Percentiles rank a stretch among this genome's conserved stretches.
These are phyloP conservation scores for Paecilomyces niveus DNA, from an alignment of 2,329 filamentous ascomycete species.

Conservation along the genomic window DNA sequence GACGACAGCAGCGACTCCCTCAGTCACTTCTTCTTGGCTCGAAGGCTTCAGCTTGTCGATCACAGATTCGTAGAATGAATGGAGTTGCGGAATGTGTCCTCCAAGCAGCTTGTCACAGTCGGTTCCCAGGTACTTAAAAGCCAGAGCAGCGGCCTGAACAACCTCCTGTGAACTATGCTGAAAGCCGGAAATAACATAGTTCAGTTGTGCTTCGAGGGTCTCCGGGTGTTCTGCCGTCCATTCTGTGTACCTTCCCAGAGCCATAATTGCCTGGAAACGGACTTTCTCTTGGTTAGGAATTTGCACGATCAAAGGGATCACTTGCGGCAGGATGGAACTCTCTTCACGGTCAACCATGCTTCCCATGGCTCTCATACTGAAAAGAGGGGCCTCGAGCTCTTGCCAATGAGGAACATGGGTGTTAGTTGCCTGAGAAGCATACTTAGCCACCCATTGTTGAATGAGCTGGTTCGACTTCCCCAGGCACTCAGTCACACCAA, in stretches of 20 bases:
- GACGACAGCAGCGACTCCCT: conserved; percentile 88
- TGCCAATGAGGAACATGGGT: conserved; percentile 89
- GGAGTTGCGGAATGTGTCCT: conserved; percentile 75
- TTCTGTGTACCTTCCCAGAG: conserved; percentile 90
- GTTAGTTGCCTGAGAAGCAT: conserved; percentile 66
- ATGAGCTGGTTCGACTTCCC: conserved; percentile 82
- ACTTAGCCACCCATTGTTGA: conserved; percentile 78
- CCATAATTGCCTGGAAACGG: conserved; percentile 98
- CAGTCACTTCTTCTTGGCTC: conserved; percentile 93
- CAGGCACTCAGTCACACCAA: conserved; percentile 86
- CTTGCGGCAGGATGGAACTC: conserved; percentile 74
- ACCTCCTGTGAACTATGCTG: conserved; percentile 84
- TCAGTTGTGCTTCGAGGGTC: conserved; percentile 84
- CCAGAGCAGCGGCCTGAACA: conserved; percentile 80
- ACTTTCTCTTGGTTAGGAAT: conserved; percentile 96
- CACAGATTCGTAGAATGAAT: conserved; percentile 86
- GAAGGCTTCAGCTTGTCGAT: conserved; percentile 75
- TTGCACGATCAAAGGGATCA: conserved; percentile 88
- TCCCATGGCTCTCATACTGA: conserved; percentile 91
- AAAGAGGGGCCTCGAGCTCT: conserved; percentile 87
- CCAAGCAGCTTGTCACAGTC: conserved; percentile 86
- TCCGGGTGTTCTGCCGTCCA: conserved; percentile 95
- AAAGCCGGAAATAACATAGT: conserved; percentile 92
- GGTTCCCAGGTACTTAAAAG: conserved; percentile 94
- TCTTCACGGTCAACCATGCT: conserved; percentile 92